These are phyloP conservation scores for Amoebophrya sp. DNA, from an alignment of 169 alveolate genomes.

Conservation along the genomic window DNA sequence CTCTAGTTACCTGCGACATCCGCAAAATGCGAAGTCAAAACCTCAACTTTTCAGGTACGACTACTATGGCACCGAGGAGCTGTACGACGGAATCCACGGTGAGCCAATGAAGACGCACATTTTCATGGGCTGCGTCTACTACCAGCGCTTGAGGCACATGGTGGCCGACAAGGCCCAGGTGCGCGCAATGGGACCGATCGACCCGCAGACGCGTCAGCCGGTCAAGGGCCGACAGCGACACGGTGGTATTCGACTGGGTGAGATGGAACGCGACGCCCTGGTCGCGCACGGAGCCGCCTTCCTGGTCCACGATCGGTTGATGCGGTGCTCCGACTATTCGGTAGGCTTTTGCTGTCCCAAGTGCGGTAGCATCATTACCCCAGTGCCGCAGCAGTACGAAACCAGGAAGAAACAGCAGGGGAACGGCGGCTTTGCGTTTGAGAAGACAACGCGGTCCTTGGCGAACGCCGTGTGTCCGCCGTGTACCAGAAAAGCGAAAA, in stretches of 20 bases:
- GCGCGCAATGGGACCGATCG: slow-evolving; percentile 97
- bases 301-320: slow-evolving; percentile 91
- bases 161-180: slow-evolving; percentile 94
- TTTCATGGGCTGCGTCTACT: slow-evolving; percentile 95
- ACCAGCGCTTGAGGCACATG: slow-evolving; percentile 99
- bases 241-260: slow-evolving; percentile 99
- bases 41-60: too few relatives aligned
- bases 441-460: neutral
- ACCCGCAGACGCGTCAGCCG: slow-evolving; percentile 96
- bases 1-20: too few relatives aligned
- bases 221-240: slow-evolving; percentile 96
- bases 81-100: slow-evolving; percentile 97
- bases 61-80: slow-evolving; percentile 95
- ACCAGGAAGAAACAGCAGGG: neutral
- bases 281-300: slow-evolving; percentile 98
- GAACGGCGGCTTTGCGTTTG: neutral
- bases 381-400: too few relatives aligned
- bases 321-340: slow-evolving; percentile 52
- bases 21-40: too few relatives aligned
- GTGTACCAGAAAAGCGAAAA: neutral
- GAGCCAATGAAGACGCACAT: slow-evolving; percentile 93
- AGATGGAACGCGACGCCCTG: slow-evolving; percentile 99
- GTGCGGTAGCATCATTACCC: neutral
- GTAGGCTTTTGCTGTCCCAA: neutral
- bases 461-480: neutral